Evolutionary conservation across 371 early-diverging fungal species (phyloP).

Genomic region (Mortierella sp.): DNA sequence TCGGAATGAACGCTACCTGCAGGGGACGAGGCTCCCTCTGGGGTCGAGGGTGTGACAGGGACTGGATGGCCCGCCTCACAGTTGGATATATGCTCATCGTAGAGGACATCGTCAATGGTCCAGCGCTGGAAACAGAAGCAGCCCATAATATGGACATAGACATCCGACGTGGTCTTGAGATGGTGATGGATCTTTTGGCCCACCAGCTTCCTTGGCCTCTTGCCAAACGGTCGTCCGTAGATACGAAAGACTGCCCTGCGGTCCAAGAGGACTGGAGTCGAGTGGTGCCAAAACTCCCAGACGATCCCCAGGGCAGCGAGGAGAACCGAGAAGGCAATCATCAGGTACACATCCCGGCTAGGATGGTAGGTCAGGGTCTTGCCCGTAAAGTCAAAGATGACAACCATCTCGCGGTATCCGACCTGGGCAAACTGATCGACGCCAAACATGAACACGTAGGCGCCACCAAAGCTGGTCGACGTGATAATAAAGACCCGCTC

Average conservation of each 20-base stretch:
- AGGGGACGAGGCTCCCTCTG: background rate
- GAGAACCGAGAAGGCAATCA: slow-evolving; percentile 35
- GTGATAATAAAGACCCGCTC: slow-evolving; percentile 46
- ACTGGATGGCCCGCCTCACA: background rate
- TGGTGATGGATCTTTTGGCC: slow-evolving; percentile 46
- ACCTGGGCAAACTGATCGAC: slow-evolving; percentile 55
- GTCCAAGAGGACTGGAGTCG: slow-evolving; percentile 32
- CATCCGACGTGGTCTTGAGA: slow-evolving; percentile 23
- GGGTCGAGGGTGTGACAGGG: background rate
- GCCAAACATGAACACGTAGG: slow-evolving; percentile 56
- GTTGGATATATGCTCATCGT: slow-evolving; percentile 5
- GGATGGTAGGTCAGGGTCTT: slow-evolving; percentile 51
- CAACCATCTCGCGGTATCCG: slow-evolving; percentile 59
- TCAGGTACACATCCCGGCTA: slow-evolving; percentile 35
- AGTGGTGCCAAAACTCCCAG: slow-evolving; percentile 57
- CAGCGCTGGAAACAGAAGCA: slow-evolving; percentile 29
- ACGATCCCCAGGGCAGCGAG: slow-evolving; percentile 34
- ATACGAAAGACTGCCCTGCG: slow-evolving; percentile 47
- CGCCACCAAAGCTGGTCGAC: slow-evolving; percentile 52
- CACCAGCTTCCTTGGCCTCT: slow-evolving; percentile 38
- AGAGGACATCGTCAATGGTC: slow-evolving; percentile 36
- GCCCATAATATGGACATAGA: slow-evolving; percentile 25
- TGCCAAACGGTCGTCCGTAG: slow-evolving; percentile 54
- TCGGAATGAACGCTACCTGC: background rate
- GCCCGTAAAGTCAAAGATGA: slow-evolving; percentile 55